These are phyloP conservation scores for Peniophora sp. DNA, from an alignment of 1,284 basidiomycete species.

Conservation along the genomic window DNA sequence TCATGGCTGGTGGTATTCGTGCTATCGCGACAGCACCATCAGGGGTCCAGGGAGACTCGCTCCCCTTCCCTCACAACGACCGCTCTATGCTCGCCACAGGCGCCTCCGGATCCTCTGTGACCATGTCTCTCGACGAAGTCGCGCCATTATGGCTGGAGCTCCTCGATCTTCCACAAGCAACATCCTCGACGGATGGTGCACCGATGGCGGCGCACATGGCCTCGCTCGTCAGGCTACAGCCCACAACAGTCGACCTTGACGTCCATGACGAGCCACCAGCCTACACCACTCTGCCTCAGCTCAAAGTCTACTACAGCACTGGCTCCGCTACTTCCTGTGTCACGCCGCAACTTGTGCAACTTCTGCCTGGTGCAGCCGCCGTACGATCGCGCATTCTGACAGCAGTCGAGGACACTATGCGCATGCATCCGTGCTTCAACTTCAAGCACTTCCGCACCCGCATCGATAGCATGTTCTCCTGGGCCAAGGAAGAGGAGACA, in stretches of 20 bases:
- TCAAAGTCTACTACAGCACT: slow-evolving; percentile 13
- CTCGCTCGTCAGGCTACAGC: slow-evolving; percentile 40
- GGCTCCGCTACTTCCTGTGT: slow-evolving; percentile 10
- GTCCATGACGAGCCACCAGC: slow-evolving; percentile 10
- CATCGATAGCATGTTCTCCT: slow-evolving; percentile 36
- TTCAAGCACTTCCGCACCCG: slow-evolving; percentile 40
- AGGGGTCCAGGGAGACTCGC: slow-evolving; percentile 15
- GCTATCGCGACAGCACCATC: slow-evolving; percentile 15
- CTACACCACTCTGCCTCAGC: slow-evolving; percentile 5
- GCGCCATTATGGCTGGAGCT: slow-evolving; percentile 51
- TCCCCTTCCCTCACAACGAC: slow-evolving; percentile 26
- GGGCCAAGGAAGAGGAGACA: slow-evolving; percentile 19
- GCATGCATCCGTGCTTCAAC: slow-evolving; percentile 43
- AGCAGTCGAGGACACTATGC: slow-evolving; percentile 35
- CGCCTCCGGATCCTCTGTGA: slow-evolving; percentile 39
- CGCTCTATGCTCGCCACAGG: slow-evolving; percentile 31
- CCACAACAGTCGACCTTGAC: slow-evolving; percentile 24
- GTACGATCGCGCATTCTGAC: slow-evolving; percentile 28
- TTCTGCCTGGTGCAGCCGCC: slow-evolving; percentile 30
- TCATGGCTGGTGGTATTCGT: slow-evolving; percentile 21
- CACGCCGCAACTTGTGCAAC: slow-evolving; percentile 24
- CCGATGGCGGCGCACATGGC: slow-evolving; percentile 10
- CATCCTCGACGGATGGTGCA: not conserved
- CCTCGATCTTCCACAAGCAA: slow-evolving; percentile 28
- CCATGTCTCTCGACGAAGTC: slow-evolving; percentile 49